Percentiles rank a stretch among this genome's conserved stretches.
Conservation (phyloP, 352 stramenopile species). For the Phytophthora tentaculata region DNA sequence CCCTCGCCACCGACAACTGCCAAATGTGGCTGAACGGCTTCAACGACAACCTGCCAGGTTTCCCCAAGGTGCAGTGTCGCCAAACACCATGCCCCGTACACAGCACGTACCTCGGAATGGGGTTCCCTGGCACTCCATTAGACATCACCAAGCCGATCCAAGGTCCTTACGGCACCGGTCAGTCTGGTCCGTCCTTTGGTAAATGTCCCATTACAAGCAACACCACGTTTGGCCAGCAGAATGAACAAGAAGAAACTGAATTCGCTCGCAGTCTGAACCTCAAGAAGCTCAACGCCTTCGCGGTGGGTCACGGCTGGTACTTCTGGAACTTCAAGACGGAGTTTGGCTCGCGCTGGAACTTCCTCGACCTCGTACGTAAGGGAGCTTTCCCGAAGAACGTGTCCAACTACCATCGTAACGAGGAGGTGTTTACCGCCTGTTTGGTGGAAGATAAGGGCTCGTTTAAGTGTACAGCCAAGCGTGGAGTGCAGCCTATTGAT, state of each 20-base stretch:
- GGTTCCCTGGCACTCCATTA: slow-evolving; percentile 91
- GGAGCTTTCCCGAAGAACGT: slow-evolving; percentile 78
- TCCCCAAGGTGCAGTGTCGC: slow-evolving; percentile 91
- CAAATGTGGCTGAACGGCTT: slow-evolving; percentile 68
- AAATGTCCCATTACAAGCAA: slow-evolving; percentile 72
- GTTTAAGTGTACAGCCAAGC: slow-evolving; percentile 71
- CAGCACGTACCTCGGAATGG: slow-evolving; percentile 88
- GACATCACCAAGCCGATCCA: slow-evolving; percentile 53
- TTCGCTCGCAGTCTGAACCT: slow-evolving; percentile 81
- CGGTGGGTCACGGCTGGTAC: slow-evolving; percentile 92
- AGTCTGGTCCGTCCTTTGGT: slow-evolving; percentile 30
- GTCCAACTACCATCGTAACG: slow-evolving; percentile 50
- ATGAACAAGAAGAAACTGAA: slow-evolving; percentile 76
- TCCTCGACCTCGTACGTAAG: slow-evolving; percentile 70
- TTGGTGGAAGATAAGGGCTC: slow-evolving; percentile 73
- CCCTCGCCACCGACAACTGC: slow-evolving; percentile 85
- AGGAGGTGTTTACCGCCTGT: slow-evolving; percentile 66
- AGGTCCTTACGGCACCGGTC: slow-evolving; percentile 30
- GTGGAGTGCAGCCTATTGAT: slow-evolving; percentile 54
- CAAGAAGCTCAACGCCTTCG: slow-evolving; percentile 94
- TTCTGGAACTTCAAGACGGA: slow-evolving; percentile 69
- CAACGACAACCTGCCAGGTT: slow-evolving; percentile 75
- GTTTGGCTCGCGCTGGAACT: slow-evolving; percentile 91
- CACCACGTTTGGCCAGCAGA: slow-evolving; percentile 80
- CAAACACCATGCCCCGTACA: slow-evolving; percentile 81